Base-by-base conservation (phyloP, 805 yeast species). In the Myxozyma neglecta region DNA sequence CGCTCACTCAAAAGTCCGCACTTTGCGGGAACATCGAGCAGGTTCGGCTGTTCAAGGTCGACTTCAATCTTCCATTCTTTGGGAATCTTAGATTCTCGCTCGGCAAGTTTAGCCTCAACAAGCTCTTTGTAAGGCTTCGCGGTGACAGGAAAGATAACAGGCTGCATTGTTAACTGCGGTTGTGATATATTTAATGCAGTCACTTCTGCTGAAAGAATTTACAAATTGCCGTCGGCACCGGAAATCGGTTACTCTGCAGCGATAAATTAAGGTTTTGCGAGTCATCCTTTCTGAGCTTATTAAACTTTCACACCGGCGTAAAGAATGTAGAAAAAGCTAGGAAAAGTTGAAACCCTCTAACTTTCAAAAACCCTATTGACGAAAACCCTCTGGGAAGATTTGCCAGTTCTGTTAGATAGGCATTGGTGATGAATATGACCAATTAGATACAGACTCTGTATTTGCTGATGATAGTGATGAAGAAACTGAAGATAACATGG, bases 21-120 rank as follows among this genome's bases (percentile, higher is more conserved):
- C 2, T 53, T 53, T 16, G 54, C 40, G 24, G 71, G 68, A 45
- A 68, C 57, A 35, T 53, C 39, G 29, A 61, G 46, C 60, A 64
- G 35, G 45, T 45, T 54, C 11, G 37, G 46, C 42, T 35, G 58
- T 24, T 39, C 34, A n/a, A 51, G 60, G 59, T 64, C 66, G 24
- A 64, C 60, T 32, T 35, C 45, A 35, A 64, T 52, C 20, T 52
- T 54, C 86, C 86, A 83, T 64, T 81, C 79, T 5, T 67, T 62
- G n/a, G 79, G 75, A 72, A 83, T 77, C 54, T 74, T 73, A 3
- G 75, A 67, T 56, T 82, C 78, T 70, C 85, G 76, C 53, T 70
- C 75, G 13, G 74, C 75, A 29, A 72, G 70, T 66, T 81, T 82
- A 59, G 73, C 72, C 20, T 72, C 74, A 4, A 81, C 81, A 44